phyloP scores from a whole-genome alignment of 345 rosid species.

The Passiflora organensis region DNA sequence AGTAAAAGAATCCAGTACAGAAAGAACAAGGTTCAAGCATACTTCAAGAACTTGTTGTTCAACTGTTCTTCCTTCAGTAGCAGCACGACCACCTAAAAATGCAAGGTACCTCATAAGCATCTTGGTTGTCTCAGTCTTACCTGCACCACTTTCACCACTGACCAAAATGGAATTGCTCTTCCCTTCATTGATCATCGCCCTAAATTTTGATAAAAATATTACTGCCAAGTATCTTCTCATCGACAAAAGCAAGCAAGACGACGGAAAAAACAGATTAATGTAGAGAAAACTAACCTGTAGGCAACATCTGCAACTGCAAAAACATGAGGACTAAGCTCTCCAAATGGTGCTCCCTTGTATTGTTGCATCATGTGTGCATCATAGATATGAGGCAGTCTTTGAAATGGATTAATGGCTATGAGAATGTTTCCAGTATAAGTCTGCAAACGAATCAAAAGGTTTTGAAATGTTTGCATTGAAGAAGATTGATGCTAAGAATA shows the following conservation, averaged over 20 bases:
- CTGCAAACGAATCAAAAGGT: no score
- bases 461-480: no score
- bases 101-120: slow-evolving; percentile 96
- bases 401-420: slow-evolving; percentile 87
- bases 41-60: slow-evolving; percentile 97
- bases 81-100: slow-evolving; percentile 74
- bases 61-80: slow-evolving; percentile 86
- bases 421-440: slow-evolving; percentile 87
- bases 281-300: slow-evolving; percentile 45
- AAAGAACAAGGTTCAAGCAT: slow-evolving; percentile 18
- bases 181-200: slow-evolving; percentile 75
- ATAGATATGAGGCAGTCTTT: slow-evolving; percentile 81
- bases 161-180: slow-evolving; percentile 87
- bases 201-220: slow-evolving; percentile 19
- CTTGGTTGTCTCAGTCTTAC: slow-evolving; percentile 89
- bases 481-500: no score
- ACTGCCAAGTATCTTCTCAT: no score
- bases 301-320: slow-evolving; percentile 94
- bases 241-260: no score
- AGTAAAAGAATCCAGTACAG: neutral
- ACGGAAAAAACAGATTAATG: no score
- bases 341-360: slow-evolving; percentile 89
- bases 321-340: slow-evolving; percentile 89
- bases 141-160: slow-evolving; percentile 94
- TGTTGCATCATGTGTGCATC: slow-evolving; percentile 93